phyloP scores from a whole-genome alignment of 1,284 basidiomycete genomes.

The Austroboletus niveus region DNA sequence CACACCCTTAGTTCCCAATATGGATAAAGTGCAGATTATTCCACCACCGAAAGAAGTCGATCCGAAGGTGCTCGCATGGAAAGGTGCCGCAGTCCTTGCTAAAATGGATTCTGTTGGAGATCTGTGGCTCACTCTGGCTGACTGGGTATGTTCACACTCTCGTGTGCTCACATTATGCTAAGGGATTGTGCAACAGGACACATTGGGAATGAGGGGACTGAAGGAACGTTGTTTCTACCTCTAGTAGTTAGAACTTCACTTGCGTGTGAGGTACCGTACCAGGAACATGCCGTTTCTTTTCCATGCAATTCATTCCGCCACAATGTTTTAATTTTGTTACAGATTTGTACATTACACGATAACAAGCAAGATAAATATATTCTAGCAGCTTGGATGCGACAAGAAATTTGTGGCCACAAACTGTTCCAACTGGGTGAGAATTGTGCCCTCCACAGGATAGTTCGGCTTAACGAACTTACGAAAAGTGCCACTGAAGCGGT shows the following conservation, averaged over 20 bases:
- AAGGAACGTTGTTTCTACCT: conserved; percentile 80
- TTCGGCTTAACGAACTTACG: conserved; percentile 11
- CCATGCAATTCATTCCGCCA: not conserved
- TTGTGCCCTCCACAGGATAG: not conserved
- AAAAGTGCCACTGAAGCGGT: conserved; percentile 16
- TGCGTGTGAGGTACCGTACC: too few relatives aligned
- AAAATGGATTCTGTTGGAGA: conserved; percentile 90
- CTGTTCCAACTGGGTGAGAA: not conserved
- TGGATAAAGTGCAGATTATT: conserved; percentile 86
- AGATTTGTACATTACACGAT: conserved; percentile 15
- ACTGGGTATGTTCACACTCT: conserved; percentile 68
- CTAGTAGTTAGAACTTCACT: conserved; percentile 22
- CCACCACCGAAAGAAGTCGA: conserved; percentile 93
- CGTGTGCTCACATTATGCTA: conserved; percentile 3
- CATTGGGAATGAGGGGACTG: conserved; percentile 74
- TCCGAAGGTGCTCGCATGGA: conserved; percentile 89
- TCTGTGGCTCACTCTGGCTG: conserved; percentile 82
- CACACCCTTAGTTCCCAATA: conserved; percentile 74
- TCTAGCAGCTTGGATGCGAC: conserved; percentile 8
- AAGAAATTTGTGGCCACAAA: conserved; percentile 1
- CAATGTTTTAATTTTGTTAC: not conserved
- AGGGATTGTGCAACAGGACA: conserved; percentile 47
- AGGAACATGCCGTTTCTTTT: not conserved
- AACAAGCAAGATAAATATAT: conserved; percentile 6
- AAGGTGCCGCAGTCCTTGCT: conserved; percentile 91